Base-by-base conservation (phyloP, 2,329 filamentous ascomycete species). In the Penicillium verrucosum region DNA sequence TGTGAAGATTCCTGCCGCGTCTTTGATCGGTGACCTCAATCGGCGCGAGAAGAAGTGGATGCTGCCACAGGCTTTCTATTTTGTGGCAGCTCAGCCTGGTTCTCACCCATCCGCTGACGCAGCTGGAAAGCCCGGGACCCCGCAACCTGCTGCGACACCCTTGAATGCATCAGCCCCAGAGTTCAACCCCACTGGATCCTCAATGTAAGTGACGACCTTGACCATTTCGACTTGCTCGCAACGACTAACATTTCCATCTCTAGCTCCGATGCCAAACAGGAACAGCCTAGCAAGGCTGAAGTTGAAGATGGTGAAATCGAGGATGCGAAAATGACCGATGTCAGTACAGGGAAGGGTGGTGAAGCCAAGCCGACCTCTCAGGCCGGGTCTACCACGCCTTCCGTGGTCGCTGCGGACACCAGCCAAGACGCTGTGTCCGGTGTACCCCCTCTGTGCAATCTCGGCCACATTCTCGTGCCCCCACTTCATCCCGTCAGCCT, bases 1-100 rank as follows among this genome's bases (percentile, higher is more conserved):
- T 64, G 73, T 81, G 38, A 79, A 80, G 63, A 78, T 78, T 30
- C 75, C 78, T 10, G 77, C 78, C 12, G 76, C 77, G n/a, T 80
- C 78, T 6, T 65, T 81, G 21, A 77, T 80, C 51, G 78, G 78
- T 47, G 76, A 78, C 57, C 69, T 81, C 30, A 79, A 78, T 58
- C 71, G 75, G 47, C 73, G 78, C 32, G 77, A 80, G 61, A 80
- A 79, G 66, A 70, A 75, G 51, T 81, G 78, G 78, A 70, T 80
- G 59, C 69, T 78, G 37, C 77, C 78, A 8, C 77, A 79, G 55
- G 75, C 74, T 4, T 81, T 81, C 62, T 75, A 74, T 62, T 66
- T 77, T 44, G 69, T 60, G n/a, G 52, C 52, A 29, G 29, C 48
- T n/a, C 59, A 58, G 37, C 51, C 66, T 63, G 65, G 67, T 23